Base-by-base conservation (phyloP, 2,329 filamentous ascomycete species). In the Helotiales sp. region DNA sequence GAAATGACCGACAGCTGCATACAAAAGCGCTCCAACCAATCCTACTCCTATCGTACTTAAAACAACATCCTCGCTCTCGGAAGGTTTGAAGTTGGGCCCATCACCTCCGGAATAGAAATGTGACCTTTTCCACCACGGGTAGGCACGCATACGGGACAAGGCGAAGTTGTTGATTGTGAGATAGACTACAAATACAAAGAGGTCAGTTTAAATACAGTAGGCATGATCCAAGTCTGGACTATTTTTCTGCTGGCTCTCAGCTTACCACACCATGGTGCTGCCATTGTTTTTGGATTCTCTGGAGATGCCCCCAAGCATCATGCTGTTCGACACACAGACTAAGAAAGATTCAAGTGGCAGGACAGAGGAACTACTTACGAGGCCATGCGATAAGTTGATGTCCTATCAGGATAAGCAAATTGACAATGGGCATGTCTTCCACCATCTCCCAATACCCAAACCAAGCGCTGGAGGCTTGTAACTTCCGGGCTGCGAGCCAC, bases 331-430 rank as follows among this genome's bases (percentile, higher is more conserved):
- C 30, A 34, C 30, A 34, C 5, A 11, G 11, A 11, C 30, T 34
- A 34, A 34, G 24, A 28, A 50, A 28, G 15, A 15, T 4, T 28
- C 28, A 11, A 50, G 47, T 15, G 28, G 22, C 4, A 22, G n/a
- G 2, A 11, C 43, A 47, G 22, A 6, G 22, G 20, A 47, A 22
- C 5, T 6, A 28, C 47, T 20, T 28, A 50, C 47, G 7, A 50
- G 86, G 85, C 86, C 86, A 90, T 55, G 87, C 89, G 63, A 87
- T 80, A 7, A 90, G 78, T 79, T 91, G 89, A 78, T 91, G 88
- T 69, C 79, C 77, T 54, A 90, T 66, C 52, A 91, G 81, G 50
- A 82, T 81, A 64, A 84, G 37, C 55, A 88, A 72, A 68, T 85
- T 83, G 7, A 86, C 79, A 43, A 88, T 77, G 17, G 89, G 89